A percentile compares a stretch with the other conserved stretches of the same genome.
phyloP scores from a whole-genome alignment of 2,329 filamentous ascomycete species.

The Cordyceps cicadae region DNA sequence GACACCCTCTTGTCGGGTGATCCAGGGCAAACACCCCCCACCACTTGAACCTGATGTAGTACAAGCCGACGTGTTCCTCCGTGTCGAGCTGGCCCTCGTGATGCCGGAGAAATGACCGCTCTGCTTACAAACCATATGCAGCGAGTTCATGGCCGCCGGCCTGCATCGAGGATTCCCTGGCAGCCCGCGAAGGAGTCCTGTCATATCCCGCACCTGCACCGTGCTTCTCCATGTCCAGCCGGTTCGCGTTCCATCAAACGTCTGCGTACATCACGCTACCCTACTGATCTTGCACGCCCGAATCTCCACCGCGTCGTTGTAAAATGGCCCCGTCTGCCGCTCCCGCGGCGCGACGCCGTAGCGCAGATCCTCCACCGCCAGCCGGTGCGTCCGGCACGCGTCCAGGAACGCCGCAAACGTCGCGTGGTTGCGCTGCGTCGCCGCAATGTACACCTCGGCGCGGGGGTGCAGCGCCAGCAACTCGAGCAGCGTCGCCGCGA shows the following conservation, averaged over 20 bases:
- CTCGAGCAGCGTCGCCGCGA: slow-evolving; percentile 57
- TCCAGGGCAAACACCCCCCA: neutral
- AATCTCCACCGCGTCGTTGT: slow-evolving; percentile 51
- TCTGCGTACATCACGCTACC: neutral
- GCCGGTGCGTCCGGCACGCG: slow-evolving; percentile 43
- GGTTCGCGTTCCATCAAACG: neutral
- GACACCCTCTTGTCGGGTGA: neutral
- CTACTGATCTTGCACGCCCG: slow-evolving; percentile 34
- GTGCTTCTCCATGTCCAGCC: neutral
- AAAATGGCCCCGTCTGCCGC: slow-evolving; percentile 55
- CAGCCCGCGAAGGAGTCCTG: no score
- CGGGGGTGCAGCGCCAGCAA: slow-evolving; percentile 49
- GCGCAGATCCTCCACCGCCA: slow-evolving; percentile 34
- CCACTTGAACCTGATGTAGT: neutral
- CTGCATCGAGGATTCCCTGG: neutral
- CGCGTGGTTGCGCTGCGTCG: slow-evolving; percentile 60
- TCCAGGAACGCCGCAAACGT: slow-evolving; percentile 59
- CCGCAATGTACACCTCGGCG: slow-evolving; percentile 56
- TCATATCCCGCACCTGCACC: neutral
- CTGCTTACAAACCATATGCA: neutral
- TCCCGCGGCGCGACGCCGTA: slow-evolving; percentile 31
- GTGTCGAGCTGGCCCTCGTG: neutral
- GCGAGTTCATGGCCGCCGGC: no score
- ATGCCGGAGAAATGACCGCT: neutral
- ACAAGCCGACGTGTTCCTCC: neutral